phyloP scores from a whole-genome alignment of 192 early-diverging fungal genomes.

The Coemansia aciculifera region DNA sequence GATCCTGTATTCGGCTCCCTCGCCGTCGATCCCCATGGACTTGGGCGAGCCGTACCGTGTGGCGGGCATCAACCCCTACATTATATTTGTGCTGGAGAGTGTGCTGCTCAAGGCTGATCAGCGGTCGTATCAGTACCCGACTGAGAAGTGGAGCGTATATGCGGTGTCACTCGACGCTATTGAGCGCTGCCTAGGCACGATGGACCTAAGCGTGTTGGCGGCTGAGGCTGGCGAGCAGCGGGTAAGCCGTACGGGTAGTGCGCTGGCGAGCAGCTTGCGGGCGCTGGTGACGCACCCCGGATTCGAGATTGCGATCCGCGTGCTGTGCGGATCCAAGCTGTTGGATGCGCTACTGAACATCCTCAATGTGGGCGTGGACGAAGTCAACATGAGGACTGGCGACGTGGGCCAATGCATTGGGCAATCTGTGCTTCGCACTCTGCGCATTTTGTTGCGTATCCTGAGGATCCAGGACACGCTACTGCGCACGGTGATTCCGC shows the following conservation, averaged over 20 bases:
- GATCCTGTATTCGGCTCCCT: constrained; percentile 26
- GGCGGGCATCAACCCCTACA: constrained; percentile 77
- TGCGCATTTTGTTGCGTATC: constrained; percentile 66
- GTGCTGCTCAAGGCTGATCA: constrained; percentile 78
- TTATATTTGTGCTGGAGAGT: constrained; percentile 81
- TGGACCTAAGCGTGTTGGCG: constrained; percentile 65
- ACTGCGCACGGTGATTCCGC: constrained; percentile 63
- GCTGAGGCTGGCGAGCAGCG: constrained; percentile 13
- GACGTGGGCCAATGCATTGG: constrained; percentile 33
- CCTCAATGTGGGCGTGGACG: constrained; percentile 61
- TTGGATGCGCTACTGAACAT: constrained; percentile 70
- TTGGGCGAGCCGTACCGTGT: constrained; percentile 69
- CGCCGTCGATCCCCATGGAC: constrained; percentile 59
- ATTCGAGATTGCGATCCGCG: constrained; percentile 74
- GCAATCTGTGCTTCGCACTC: constrained; percentile 35
- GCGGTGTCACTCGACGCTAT: constrained; percentile 64
- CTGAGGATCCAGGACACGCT: constrained; percentile 78
- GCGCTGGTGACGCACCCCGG: constrained; percentile 74
- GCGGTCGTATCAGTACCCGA: constrained; percentile 64
- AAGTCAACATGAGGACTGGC: constrained; percentile 53
- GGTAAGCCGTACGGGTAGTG: not conserved
- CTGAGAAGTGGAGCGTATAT: constrained; percentile 76
- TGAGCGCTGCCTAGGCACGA: constrained; percentile 74
- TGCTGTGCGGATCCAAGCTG: constrained; percentile 77
- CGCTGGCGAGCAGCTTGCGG: constrained; percentile 34